Evolutionary conservation across 371 early-diverging fungal species (phyloP).

Genomic region (Rhizopus stolonifer): DNA sequence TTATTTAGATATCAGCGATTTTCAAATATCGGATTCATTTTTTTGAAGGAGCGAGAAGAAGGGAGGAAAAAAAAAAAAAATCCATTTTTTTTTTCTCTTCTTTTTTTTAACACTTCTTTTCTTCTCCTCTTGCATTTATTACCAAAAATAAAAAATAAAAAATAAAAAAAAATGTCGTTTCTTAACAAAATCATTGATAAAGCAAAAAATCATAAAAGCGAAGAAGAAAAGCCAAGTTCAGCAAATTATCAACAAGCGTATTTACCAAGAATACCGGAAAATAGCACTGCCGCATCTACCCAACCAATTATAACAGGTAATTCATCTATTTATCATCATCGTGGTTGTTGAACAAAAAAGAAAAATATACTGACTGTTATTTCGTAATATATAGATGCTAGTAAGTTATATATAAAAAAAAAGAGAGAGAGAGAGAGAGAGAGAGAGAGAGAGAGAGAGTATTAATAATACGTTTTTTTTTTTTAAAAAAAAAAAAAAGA

Average conservation of each 20-base stretch:
- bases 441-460: background rate
- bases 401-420: no score
- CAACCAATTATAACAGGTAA: background rate
- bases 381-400: no score
- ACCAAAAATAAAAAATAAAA: no score
- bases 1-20: background rate
- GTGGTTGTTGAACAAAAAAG: no score
- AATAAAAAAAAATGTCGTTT: conserved; percentile 24
- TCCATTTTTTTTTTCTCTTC: background rate
- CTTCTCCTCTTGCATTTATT: no score
- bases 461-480: no score
- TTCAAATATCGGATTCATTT: background rate
- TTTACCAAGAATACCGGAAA: background rate
- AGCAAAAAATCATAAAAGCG: background rate
- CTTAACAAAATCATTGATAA: conserved; percentile 80
- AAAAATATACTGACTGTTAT: no score
- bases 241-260: no score
- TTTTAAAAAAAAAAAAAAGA: no score
- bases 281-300: background rate
- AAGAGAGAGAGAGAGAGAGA: background rate
- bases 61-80: background rate
- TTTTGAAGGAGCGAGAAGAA: background rate
- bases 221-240: background rate
- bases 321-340: no score
- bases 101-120: background rate